phyloP scores from a whole-genome alignment of 371 early-diverging fungal genomes.

The Rhizopus sp. region DNA sequence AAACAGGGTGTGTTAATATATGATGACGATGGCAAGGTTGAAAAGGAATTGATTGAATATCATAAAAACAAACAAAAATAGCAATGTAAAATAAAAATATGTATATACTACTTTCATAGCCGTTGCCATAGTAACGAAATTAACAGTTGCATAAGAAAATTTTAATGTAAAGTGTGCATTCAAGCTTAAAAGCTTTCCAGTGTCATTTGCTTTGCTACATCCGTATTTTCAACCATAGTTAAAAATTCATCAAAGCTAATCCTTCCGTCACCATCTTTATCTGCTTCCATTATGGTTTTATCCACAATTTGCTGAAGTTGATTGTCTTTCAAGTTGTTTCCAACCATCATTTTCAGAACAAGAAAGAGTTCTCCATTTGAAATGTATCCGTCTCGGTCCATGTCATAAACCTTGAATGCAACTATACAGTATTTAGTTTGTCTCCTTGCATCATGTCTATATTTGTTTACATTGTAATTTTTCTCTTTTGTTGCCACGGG shows the following conservation, averaged over 20 bases:
- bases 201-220: conserved; percentile 94
- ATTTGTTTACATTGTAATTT: conserved; percentile 84
- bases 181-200: conserved; percentile 67
- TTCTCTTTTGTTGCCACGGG: conserved; percentile 89
- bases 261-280: conserved; percentile 91
- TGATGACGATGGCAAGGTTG: conserved; percentile 82
- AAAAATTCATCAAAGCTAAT: conserved; percentile 96
- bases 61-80: conserved; percentile 13
- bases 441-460: background rate
- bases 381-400: conserved; percentile 97
- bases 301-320: conserved; percentile 99
- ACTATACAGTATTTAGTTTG: conserved; percentile 50
- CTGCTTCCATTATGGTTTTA: conserved; percentile 98
- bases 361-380: conserved; percentile 97
- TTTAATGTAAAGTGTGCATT: background rate
- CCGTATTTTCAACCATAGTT: conserved; percentile 89
- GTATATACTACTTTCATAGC: no score
- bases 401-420: conserved; percentile 98
- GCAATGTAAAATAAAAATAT: no score
- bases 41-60: conserved; percentile 35
- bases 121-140: no score
- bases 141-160: background rate
- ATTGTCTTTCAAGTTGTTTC: conserved; percentile 90
- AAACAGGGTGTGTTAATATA: conserved; percentile 83
- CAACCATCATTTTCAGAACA: conserved; percentile 98